These are phyloP conservation scores for Nakazawaea holstii DNA, from an alignment of 805 yeast genomes.

Conservation along the genomic window DNA sequence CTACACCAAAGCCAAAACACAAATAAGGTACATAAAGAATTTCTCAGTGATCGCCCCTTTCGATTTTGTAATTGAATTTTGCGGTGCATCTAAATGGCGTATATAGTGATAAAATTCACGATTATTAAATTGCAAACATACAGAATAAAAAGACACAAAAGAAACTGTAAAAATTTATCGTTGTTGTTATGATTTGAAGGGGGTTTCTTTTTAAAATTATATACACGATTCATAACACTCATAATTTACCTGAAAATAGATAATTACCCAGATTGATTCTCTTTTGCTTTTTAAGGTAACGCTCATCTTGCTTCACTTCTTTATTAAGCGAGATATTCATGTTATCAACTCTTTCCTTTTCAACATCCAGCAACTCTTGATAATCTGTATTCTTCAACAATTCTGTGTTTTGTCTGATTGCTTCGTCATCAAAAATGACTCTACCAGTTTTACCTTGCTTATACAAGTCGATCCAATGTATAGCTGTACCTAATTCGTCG, in stretches of 20 bases:
- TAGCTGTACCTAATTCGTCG: constrained; percentile 58
- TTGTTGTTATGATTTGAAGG: too few relatives aligned
- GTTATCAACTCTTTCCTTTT: constrained; percentile 14
- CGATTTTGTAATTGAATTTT: too few relatives aligned
- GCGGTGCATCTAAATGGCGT: too few relatives aligned
- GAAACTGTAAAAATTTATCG: too few relatives aligned
- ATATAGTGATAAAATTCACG: too few relatives aligned
- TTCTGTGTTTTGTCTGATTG: constrained; percentile 10
- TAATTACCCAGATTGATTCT: constrained; percentile 5
- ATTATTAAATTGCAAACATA: too few relatives aligned
- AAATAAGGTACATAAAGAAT: too few relatives aligned
- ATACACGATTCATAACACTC: not conserved
- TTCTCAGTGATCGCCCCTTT: too few relatives aligned
- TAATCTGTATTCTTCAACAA: constrained; percentile 11
- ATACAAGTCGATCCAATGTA: constrained; percentile 58
- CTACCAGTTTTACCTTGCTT: constrained; percentile 45
- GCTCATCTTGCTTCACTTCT: not conserved
- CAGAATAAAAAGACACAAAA: too few relatives aligned
- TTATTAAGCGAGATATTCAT: constrained; percentile 4
- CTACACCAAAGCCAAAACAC: too few relatives aligned
- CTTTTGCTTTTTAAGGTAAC: not conserved
- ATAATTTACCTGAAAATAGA: constrained; percentile 2
- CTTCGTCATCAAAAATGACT: constrained; percentile 24
- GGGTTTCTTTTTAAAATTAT: not conserved
- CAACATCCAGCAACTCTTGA: constrained; percentile 9